Evolutionary conservation across 2,329 filamentous ascomycete species (phyloP).

Genomic region (Colletotrichum karsti): DNA sequence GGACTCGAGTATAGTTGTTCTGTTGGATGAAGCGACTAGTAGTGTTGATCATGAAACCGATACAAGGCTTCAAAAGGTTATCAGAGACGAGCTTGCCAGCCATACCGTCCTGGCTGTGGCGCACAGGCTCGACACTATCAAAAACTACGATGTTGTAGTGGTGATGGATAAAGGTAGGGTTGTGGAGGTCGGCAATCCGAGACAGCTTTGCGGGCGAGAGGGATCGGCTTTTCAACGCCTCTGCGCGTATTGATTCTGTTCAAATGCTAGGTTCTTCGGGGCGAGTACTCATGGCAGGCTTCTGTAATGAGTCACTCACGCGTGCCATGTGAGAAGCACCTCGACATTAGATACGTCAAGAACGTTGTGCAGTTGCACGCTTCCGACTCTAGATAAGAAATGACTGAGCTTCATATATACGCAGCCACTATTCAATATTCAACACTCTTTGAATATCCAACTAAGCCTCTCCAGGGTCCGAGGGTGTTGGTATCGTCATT

Average conservation of each 20-base stretch:
- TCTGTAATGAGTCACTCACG: background rate
- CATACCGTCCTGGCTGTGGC: slow-evolving; percentile 35
- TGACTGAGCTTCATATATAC: no score
- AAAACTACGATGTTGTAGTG: slow-evolving; percentile 8
- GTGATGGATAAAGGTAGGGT: slow-evolving; percentile 5
- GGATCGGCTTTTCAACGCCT: background rate
- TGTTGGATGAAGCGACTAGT: slow-evolving; percentile 43
- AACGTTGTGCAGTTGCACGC: background rate
- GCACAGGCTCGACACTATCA: slow-evolving; percentile 33
- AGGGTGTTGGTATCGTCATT: no score
- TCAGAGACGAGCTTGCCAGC: slow-evolving; percentile 7
- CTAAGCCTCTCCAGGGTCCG: no score
- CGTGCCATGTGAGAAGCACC: background rate
- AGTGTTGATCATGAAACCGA: slow-evolving; percentile 40
- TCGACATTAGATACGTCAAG: background rate
- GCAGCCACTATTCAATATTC: no score
- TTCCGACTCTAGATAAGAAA: background rate
- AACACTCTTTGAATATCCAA: no score
- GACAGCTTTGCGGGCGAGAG: background rate
- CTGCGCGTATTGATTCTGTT: background rate
- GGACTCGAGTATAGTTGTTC: slow-evolving; percentile 36
- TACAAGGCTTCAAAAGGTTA: slow-evolving; percentile 31
- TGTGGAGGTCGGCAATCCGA: slow-evolving; percentile 1
- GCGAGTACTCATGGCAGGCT: background rate
- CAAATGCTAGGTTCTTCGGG: background rate